Evolutionary conservation across 805 yeast genomes (phyloP), one percentile per base, ranked within the genome.

Genomic region (Cyberlindnera veronae): DNA sequence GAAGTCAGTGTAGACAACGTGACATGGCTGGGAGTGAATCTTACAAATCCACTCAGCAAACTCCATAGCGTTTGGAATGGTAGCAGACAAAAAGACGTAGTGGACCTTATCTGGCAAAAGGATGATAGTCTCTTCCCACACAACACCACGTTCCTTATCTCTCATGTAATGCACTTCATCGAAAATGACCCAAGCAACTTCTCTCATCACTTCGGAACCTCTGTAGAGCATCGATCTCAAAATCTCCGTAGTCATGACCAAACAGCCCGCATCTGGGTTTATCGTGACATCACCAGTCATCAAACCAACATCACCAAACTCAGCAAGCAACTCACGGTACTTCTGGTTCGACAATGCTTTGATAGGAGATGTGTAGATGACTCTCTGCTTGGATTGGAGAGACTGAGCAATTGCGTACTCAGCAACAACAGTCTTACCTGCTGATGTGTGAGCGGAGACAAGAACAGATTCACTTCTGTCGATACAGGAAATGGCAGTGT

Each of bases 241-340:
- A 82, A 93, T 95, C 66, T 93, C 99, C 0, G 99, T 93, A 16
- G 99, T 93, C 99, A 93, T 93, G 36, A 93, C 97, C 50, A 93
- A 71, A 70, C 99, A 93, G 32, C 95, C 91, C 4, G 99, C 99
- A 54, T 91, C 97, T 4, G 98, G 98, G 56, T 93, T 93, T 50
- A 93, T 93, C 19, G 97, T 91, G 32, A 93, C 96, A 73, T 93
- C 99, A 63, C 99, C 99, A 11, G 99, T 93, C 95, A 93, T 93
- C 45, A 93, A 74, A 36, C 99, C 99, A 22, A 93, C 98, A 61
- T 93, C 98, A 17, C 83, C 72, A 69, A 93, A 87, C 56, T 90
- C 95, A 3, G 95, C 95, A 42, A 82, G 70, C 62, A 88, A 84
- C 54, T 88, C 96, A 58, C 96, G 72, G 57, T 87, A 88, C 57